These are phyloP conservation scores for Leonotis leonurus DNA, from an alignment of 257 asterid species.

Conservation along the genomic window DNA sequence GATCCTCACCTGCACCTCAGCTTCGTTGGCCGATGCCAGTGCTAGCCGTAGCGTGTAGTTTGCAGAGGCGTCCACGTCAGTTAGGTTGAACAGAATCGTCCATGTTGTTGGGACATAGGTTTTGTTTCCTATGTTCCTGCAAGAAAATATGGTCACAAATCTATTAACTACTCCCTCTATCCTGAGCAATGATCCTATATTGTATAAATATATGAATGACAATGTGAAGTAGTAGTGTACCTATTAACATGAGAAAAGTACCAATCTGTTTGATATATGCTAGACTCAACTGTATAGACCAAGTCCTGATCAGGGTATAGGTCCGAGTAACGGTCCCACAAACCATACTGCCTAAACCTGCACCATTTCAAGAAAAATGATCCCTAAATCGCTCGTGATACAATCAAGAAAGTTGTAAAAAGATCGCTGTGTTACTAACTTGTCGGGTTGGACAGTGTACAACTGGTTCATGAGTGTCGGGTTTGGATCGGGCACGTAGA, in stretches of 20 bases:
- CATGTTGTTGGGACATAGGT: conserved; percentile 68
- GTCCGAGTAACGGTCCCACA: conserved; percentile 83
- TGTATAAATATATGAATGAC: not conserved
- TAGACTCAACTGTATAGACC: conserved; percentile 42
- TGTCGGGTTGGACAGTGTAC: conserved; percentile 33
- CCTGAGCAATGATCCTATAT: too few species aligned
- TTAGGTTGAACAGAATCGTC: conserved; percentile 50
- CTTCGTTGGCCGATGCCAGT: conserved; percentile 63
- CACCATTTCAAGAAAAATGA: not conserved
- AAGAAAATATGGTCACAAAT: not conserved
- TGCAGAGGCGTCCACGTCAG: conserved; percentile 18
- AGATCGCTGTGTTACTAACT: conserved; percentile 25
- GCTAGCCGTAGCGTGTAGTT: conserved; percentile 64
- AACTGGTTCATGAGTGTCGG: conserved; percentile 57
- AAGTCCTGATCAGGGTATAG: conserved; percentile 63
- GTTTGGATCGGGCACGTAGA: conserved; percentile 68
- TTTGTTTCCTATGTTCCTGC: conserved; percentile 53
- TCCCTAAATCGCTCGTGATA: not conserved
- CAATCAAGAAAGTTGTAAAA: not conserved
- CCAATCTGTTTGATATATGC: conserved; percentile 57
- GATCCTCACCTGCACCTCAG: conserved; percentile 63
- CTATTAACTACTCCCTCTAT: too few species aligned
- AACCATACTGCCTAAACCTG: conserved; percentile 85
- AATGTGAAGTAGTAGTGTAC: conserved; percentile 13
- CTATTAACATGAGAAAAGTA: conserved; percentile 82